Evolutionary conservation across 2,329 filamentous ascomycete species (phyloP), one percentile per base, ranked within the genome.

Genomic region (Hypomyces perniciosus): DNA sequence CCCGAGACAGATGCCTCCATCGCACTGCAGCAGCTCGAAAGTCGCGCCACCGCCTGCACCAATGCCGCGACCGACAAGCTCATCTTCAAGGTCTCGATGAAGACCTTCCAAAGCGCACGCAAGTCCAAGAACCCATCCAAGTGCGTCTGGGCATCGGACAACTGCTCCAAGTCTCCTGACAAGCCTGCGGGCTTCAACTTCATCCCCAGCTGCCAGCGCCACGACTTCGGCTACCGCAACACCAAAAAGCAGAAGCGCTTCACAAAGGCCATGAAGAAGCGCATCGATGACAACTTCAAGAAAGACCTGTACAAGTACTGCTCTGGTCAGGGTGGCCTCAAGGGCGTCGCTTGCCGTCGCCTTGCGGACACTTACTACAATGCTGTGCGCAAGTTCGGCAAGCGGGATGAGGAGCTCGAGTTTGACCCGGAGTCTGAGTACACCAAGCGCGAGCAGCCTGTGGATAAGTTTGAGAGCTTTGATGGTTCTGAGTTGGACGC

Each of bases 241-340:
- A 57, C 51, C 59, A 72, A 74, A 58, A 54, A 46, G 5, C 72
- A 75, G 57, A 55, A 51, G 4, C 68, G 76, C n/a, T 77, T 58
- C 52, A 60, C 57, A n/a, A 59, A 58, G 6, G 56, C 56, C 7
- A 65, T 64, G 54, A 69, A 68, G 54, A 50, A 58, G 47, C 56
- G 53, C 34, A 66, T 76, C 50, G 72, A 76, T 50, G 53, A 60
- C 44, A 70, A 71, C 27, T 75, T 77, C 60, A 65, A 66, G 53
- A 54, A 55, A 3, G 67, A 69, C 46, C 54, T 63, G 28, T 60
- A 62, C 54, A 47, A 49, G 29, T 58, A 58, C 53, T 62, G 58
- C 50, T 42, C 46, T 8, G 44, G 38, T 13, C 48, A 46, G 35
- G 30, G 28, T 4, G 48, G 52, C n/a, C 37, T 51, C 27, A 54